Base-by-base conservation (phyloP, 2,329 filamentous ascomycete species). In the Colletotrichum sojae region DNA sequence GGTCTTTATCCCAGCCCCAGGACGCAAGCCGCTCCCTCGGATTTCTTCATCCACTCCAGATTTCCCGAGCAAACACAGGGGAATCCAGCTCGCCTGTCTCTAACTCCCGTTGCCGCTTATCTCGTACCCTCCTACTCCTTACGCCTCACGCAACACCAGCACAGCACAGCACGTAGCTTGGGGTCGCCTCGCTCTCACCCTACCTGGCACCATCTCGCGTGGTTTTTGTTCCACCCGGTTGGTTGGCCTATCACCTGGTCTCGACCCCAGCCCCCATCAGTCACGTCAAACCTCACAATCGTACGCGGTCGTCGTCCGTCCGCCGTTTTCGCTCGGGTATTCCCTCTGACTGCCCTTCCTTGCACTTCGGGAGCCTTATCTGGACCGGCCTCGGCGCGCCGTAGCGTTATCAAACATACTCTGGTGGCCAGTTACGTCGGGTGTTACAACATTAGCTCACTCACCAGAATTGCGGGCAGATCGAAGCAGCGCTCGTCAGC, bases 231-330 rank as follows among this genome's bases (percentile, higher is more conserved):
- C 54, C 49, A 53, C 53, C 65, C 6, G 39, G 27, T 31, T 31
- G 27, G 27, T 31, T 31, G 27, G 27, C 27, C 9, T 9, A 8
- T 31, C 27, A 31, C 8, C 52, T 54, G 58, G 54, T 31, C 66
- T 45, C 20, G 36, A 43, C 56, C 31, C 43, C 61, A 45, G 52
- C 25, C 61, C 65, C 46, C 62, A 39, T 56, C 55, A 18, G 49
- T 58, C 66, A 66, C 66, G 49, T 59, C 66, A 55, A 65, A 45
- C 40, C 61, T 69, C 66, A 61, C 62, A 59, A 60, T 69, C 62
- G 45, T 43, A 60, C 43, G 49, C 51, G 62, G 40, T 45, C 55
- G 55, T 49, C 49, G 62, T 52, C 49, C 61, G 49, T 55, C 31
- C 45, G 62, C 55, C 55, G 43, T 52, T 53, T 8, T 62, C 58